Evolutionary conservation across 2,329 filamentous ascomycete genomes (phyloP).

Genomic region (Geoglossum cookeanum): DNA sequence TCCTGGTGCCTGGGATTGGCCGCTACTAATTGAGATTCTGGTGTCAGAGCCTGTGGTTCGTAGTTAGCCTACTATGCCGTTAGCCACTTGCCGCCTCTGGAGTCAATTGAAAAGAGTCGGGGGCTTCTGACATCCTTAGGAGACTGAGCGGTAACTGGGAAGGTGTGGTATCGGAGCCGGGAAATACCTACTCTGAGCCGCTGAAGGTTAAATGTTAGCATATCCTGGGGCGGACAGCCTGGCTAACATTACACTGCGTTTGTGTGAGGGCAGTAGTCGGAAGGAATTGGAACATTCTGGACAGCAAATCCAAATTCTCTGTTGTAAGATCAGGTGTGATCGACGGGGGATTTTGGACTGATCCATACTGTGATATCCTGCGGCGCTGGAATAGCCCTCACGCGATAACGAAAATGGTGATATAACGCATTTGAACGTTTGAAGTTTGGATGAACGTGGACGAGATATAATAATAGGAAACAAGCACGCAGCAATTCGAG

Average conservation of each 20-base stretch:
- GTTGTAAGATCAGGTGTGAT: neutral
- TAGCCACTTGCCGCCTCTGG: neutral
- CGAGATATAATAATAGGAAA: neutral
- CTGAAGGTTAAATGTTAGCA: neutral
- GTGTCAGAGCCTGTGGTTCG: neutral
- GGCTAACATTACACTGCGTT: too few species aligned
- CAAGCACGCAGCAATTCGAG: neutral
- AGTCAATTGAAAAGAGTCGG: too few species aligned
- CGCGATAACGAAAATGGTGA: neutral
- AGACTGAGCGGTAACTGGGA: neutral
- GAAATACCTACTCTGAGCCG: too few species aligned
- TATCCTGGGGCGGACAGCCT: neutral
- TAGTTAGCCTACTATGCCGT: neutral
- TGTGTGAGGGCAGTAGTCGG: neutral
- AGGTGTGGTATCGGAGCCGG: neutral
- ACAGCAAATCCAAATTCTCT: neutral
- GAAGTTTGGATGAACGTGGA: neutral
- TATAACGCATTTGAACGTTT: neutral
- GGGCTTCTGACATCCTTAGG: neutral
- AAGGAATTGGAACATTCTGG: neutral
- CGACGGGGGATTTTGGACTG: neutral
- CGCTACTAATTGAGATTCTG: constrained; percentile 2
- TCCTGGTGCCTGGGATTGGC: neutral
- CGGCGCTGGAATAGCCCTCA: neutral
- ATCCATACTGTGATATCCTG: neutral